phyloP scores from a whole-genome alignment of 202 grass and related monocot genomes.

The Panicum hallii region DNA sequence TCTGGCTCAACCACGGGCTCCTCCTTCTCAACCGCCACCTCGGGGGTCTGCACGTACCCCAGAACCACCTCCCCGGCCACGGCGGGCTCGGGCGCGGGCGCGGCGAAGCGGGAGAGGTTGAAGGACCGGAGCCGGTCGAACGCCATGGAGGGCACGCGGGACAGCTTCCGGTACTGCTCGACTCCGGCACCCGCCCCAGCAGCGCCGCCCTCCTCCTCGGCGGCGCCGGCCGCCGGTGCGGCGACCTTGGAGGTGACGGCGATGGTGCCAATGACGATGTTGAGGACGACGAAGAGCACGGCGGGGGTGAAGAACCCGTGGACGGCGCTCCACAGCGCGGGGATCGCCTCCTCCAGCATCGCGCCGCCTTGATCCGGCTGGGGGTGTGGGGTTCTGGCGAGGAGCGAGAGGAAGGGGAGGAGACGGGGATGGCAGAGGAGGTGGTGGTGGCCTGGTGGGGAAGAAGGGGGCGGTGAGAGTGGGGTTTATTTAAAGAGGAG shows the following conservation, averaged over 20 bases:
- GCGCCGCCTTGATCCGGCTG: not conserved
- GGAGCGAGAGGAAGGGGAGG: not conserved
- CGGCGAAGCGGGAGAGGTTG: slow-evolving; percentile 51
- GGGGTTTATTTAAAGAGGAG: slow-evolving; percentile 34
- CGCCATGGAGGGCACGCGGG: slow-evolving; percentile 68
- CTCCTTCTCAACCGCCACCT: not conserved
- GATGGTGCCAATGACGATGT: slow-evolving; percentile 87
- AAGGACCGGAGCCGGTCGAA: slow-evolving; percentile 76
- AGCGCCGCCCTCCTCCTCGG: not conserved
- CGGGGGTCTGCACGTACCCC: not conserved
- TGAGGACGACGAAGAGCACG: slow-evolving; percentile 81
- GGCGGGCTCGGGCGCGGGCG: not conserved
- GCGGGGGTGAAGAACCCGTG: slow-evolving; percentile 76
- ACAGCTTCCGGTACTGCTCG: not conserved
- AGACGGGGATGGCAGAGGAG: not conserved
- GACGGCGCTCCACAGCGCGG: slow-evolving; percentile 62
- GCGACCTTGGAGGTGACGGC: slow-evolving; percentile 68
- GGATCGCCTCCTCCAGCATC: slow-evolving; percentile 72
- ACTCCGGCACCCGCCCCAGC: not conserved
- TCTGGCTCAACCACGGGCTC: not conserved
- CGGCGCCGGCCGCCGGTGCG: not conserved
- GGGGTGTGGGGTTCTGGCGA: slow-evolving; percentile 10
- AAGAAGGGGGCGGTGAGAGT: not conserved
- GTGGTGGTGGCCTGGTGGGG: slow-evolving; percentile 7
- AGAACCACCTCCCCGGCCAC: slow-evolving; percentile 21